Percentiles rank a stretch among this genome's conserved stretches.
Conservation (phyloP, 768 basidiomycete genomes). For the Pleurotus sapidus region DNA sequence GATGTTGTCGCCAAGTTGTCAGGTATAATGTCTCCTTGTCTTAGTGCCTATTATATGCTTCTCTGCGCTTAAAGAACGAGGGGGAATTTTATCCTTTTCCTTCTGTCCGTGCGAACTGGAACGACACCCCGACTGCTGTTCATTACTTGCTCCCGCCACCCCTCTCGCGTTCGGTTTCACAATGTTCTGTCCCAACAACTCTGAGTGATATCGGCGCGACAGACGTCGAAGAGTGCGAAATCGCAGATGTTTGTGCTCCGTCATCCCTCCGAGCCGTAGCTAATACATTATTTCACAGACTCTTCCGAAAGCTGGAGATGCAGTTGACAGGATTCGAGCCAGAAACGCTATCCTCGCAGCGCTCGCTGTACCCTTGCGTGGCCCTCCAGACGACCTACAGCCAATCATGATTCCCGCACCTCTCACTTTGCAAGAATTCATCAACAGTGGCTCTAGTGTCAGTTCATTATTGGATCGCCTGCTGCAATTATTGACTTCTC, state of each 20-base stretch:
- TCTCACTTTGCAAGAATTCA: slow-evolving; percentile 67
- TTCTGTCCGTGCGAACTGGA: background rate
- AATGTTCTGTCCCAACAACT: background rate
- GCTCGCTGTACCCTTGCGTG: slow-evolving; percentile 61
- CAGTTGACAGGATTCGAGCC: slow-evolving; percentile 44
- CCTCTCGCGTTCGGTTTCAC: background rate
- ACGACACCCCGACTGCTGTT: background rate
- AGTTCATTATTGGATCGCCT: background rate
- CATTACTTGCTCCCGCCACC: slow-evolving; percentile 9
- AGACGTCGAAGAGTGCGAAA: background rate
- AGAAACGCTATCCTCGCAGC: slow-evolving; percentile 54
- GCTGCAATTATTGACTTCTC: background rate
- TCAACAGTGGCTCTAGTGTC: slow-evolving; percentile 56
- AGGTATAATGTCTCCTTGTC: background rate
- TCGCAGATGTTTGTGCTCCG: background rate
- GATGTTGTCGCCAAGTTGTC: background rate
- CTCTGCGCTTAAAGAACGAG: background rate
- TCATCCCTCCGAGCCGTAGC: background rate
- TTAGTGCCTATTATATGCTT: background rate
- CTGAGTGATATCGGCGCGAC: background rate
- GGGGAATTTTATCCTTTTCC: background rate
- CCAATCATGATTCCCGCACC: slow-evolving; percentile 67
- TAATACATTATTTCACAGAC: slow-evolving; percentile 5
- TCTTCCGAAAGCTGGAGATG: slow-evolving; percentile 27
- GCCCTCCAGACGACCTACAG: slow-evolving; percentile 63